Evolutionary conservation across 176 grass and related monocot species (phyloP), one percentile per base, ranked within the genome.

Genomic region (Zea luxurians): DNA sequence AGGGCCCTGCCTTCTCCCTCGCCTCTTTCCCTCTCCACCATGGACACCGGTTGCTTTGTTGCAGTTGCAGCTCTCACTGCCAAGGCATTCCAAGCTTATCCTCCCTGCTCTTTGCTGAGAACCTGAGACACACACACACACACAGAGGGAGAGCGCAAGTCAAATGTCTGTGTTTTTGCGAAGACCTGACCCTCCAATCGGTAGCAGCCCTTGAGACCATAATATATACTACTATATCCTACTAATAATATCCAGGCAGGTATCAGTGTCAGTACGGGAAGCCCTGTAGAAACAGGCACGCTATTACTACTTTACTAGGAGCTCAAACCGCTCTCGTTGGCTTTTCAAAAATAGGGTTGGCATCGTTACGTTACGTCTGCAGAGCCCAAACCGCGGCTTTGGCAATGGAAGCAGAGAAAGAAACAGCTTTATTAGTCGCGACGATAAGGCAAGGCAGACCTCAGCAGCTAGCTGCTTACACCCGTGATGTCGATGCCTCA

Each of bases 1-100:
- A 49, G 15, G 82, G 77, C 71, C 48, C 18, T 76, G 5, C 64
- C 70, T 42, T 43, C 86, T 35, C 40, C 77, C 38, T 58, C 82
- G 15, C 63, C 66, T 8, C 59, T 84, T 57, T 64, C 57, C 81
- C 27, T 75, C 77, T 89, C 77, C 65, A 85, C 87, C 87, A 89
- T 89, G 48, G 75, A 53, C 15, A 6, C 8, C 9, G 9, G 55
- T 8, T 9, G 59, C 20, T 4, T 10, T 42, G 46, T 5, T 2
- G 34, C 7, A 10, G 13, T 16, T 8, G 37, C 27, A 3, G 47
- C 18, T 58, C 16, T 48, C 37, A 16, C 21, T 61, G 61, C 15
- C 69, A 27, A 16, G 15, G 36, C 86, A 75, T 75, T 59, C 40
- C 7, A 48, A 64, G 64, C 9, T 21, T 47, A n/a, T 46, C 42